Evolutionary conservation across 768 basidiomycete species (phyloP), one percentile per base, ranked within the genome.

Genomic region (Tylopilus rubrobrunneus): DNA sequence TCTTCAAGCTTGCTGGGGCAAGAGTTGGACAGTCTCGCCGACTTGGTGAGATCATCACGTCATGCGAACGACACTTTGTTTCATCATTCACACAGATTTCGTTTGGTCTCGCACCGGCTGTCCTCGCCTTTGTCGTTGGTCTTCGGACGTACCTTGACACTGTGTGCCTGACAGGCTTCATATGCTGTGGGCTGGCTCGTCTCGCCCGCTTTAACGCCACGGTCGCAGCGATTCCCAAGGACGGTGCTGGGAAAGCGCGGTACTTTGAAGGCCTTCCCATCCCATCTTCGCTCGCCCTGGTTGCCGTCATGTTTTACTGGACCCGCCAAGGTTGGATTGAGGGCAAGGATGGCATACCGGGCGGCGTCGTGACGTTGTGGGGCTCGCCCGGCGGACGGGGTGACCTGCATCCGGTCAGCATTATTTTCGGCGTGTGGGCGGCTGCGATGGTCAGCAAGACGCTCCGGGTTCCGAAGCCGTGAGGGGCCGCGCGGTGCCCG

Each of bases 201-300:
- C 86, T 99, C 33, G 97, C 97, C 10, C 86, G 97, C 40, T 99
- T 98, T 80, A 99, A 99, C 71, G 97, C 96, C 9, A 99, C 97
- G 0, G 96, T 97, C 53, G 97, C 97, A 4, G 76, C 92, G 41
- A 79, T 97, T 25, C 96, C 96, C 2, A 95, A 94, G 70, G 89
- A 94, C 66, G 73, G 70, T 7, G 78, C 78, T 29, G 96, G 97
- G 53, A 98, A 98, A 69, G 79, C 89, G 15, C 86, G 86, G 64
- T 98, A 95, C 76, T 99, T 98, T 68, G 97, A 98, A 73, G 97
- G 97, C 6, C 82, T 99, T 21, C 97, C 97, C 25, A 98, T 99
- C 56, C 97, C 97, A 2, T 90, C 91, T 0, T 89, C 90, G 11
- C 79, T 99, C 44, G 80, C 66, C 11, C 78, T 99, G 51, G 94